phyloP scores from a whole-genome alignment of 2,329 filamentous ascomycete species.

The Thielaviopsis ethacetica region DNA sequence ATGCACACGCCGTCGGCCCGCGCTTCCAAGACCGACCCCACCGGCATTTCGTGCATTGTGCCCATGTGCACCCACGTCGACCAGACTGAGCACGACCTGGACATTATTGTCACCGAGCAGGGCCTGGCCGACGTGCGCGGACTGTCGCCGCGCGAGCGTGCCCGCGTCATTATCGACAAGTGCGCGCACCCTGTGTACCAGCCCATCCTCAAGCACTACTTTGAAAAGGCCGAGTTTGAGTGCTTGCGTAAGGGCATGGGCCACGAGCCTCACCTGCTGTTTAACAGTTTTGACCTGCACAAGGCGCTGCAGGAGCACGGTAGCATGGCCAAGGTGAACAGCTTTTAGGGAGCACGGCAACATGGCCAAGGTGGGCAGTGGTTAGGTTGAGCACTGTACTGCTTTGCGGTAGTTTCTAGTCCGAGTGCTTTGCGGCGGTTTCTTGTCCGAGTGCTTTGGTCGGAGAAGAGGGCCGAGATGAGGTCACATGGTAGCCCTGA shows the following conservation, averaged over 20 bases:
- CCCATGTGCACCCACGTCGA: conserved; percentile 87
- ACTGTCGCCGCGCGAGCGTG: conserved; percentile 61
- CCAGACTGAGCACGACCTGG: conserved; percentile 84
- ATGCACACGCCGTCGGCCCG: conserved; percentile 82
- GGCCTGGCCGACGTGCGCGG: conserved; percentile 77
- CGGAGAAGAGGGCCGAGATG: no score
- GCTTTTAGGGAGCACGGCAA: no score
- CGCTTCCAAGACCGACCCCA: conserved; percentile 66
- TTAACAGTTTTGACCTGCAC: conserved; percentile 80
- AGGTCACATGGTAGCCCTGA: no score
- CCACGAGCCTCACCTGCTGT: conserved; percentile 77
- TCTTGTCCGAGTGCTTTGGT: no score
- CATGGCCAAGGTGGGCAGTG: no score
- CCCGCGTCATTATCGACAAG: conserved; percentile 71
- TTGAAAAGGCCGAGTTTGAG: conserved; percentile 73
- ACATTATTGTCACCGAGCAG: conserved; percentile 62
- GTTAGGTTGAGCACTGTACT: no score
- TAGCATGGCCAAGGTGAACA: conserved; percentile 76
- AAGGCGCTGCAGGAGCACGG: conserved; percentile 66
- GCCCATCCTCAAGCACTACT: conserved; percentile 68
- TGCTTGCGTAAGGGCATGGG: conserved; percentile 76
- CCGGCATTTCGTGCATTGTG: conserved; percentile 74
- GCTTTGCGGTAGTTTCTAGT: no score
- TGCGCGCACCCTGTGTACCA: conserved; percentile 74
- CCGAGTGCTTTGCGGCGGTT: no score